Base-by-base conservation (phyloP, 768 basidiomycete genomes). In the Suillus paluster region DNA sequence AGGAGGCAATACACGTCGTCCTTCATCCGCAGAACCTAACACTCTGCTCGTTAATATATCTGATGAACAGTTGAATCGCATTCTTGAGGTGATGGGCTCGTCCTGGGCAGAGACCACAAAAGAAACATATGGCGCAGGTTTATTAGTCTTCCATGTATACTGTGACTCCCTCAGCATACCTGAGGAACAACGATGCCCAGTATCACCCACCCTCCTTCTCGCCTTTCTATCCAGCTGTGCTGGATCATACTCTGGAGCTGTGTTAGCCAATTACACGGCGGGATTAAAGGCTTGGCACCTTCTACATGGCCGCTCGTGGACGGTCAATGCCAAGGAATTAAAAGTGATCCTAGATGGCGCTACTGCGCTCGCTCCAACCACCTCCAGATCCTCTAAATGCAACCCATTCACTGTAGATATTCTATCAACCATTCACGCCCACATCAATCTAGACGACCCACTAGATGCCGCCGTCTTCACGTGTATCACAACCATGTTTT, bases 401-500 rank as follows among this genome's bases (percentile, higher is more conserved):
- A 10, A 5, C 1, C 53, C 33, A 5, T 55, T 55, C 53, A 55
- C 53, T 4, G 7, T 14, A 4, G 30, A 25, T 12, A 19, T 33
- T 4, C 14, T 42, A 1, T 60, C 12, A 27, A 0, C 71, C 79
- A 1, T 64, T 82, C 0, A 48, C 49, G 0, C 81, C 81, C 67
- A 7, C 5, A 6, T 42, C 17, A 8, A 42, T 4, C 41, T 1
- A 1, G 9, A 25, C 5, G 25, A 48, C 15, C 75, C 74, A 2
- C 64, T 79, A 1, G 74, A 81, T 52, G 70, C 73, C 0, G 75
- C 81, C 0, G 68, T 76, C 0, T 76, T 58, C n/a, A 74, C 79
- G 0, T 79, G 77, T 57, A 71, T 79, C 11, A 76, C 76, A 3
- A 77, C 73, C 0, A 63, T 10, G 0, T 82, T 82, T 68, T 83